A percentile compares a stretch with the other conserved stretches of the same genome.
phyloP scores from a whole-genome alignment of 805 yeast species.

The Candida ficus region DNA sequence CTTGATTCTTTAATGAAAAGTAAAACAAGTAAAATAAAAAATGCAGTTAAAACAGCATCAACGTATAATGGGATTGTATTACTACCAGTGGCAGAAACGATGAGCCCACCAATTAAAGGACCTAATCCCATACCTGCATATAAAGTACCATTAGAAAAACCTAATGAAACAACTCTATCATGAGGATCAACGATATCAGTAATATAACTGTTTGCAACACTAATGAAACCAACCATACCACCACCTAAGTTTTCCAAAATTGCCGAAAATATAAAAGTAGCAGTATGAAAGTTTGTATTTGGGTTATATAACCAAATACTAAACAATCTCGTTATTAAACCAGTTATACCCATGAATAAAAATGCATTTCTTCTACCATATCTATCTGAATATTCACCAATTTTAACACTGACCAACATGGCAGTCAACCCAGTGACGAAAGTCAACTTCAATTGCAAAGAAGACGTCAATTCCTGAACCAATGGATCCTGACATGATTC shows the following conservation, averaged over 20 bases:
- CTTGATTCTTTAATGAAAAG: constrained; percentile 60
- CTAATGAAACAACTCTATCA: constrained; percentile 52
- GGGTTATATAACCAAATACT: constrained; percentile 27
- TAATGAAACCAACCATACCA: constrained; percentile 48
- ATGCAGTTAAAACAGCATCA: constrained; percentile 24
- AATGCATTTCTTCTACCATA: constrained; percentile 55
- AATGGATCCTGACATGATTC: constrained; percentile 31
- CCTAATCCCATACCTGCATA: constrained; percentile 61
- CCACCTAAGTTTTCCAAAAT: constrained; percentile 55
- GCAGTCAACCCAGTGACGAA: constrained; percentile 40
- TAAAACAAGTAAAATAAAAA: constrained; percentile 31
- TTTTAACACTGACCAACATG: constrained; percentile 52
- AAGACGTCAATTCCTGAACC: constrained; percentile 42
- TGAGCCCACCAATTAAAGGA: constrained; percentile 50
- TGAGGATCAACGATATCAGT: constrained; percentile 67
- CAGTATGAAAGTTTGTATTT: constrained; percentile 31
- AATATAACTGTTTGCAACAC: constrained; percentile 62
- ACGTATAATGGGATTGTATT: constrained; percentile 28
- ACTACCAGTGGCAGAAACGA: constrained; percentile 26
- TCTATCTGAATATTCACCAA: constrained; percentile 60
- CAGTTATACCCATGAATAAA: constrained; percentile 26
- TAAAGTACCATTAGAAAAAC: constrained; percentile 52
- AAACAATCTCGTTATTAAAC: constrained; percentile 20
- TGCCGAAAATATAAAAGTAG: constrained; percentile 38
- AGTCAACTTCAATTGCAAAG: constrained; percentile 40